Evolutionary conservation across 2,329 filamentous ascomycete genomes (phyloP), one percentile per base, ranked within the genome.

Genomic region (Atkinsonella hypoxylon): DNA sequence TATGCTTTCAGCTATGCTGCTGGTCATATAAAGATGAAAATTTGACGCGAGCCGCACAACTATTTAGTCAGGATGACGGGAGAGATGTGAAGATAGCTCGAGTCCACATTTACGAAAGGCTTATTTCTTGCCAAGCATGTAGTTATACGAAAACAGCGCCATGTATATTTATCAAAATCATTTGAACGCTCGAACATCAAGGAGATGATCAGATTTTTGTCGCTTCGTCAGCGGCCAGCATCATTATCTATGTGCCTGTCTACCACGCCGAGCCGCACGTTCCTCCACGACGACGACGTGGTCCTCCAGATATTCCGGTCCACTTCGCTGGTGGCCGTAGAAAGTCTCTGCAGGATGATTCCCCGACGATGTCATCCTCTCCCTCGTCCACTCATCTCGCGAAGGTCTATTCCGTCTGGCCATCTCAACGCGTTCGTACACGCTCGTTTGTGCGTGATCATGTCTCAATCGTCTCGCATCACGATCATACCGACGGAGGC

Each of bases 321-420:
- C 18, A 30, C 15, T 18, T 26, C n/a, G 32, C 26, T 22, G 17
- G 18, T 40, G 45, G n/a, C 26, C 12, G 22, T 26, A 7, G 13
- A 2, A 10, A 17, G 20, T 40, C 20, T 31, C 17, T 3, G 45
- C 38, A 26, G 34, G 39, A 41, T 20, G 20, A 15, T 47, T 15
- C 34, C 34, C 18, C 32, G 31, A 47, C 17, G 45, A 32, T 18
- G 18, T 13, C 34, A 8, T 45, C 6, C 42, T 45, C 42, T 45
- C 42, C 10, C 45, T 20, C 3, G 18, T 40, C n/a, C 34, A 34
- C 22, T 40, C 30, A 12, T 47, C 8, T 8, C 26, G 15, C 18
- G 31, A n/a, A 4, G 56, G 49, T 18, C 51, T 52, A 47, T 61
- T 59, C 31, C 57, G 57, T 40, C 53, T 52, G 20, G 58, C 57